phyloP scores from a whole-genome alignment of 306 rosid species.

The Acmispon strigosus region DNA sequence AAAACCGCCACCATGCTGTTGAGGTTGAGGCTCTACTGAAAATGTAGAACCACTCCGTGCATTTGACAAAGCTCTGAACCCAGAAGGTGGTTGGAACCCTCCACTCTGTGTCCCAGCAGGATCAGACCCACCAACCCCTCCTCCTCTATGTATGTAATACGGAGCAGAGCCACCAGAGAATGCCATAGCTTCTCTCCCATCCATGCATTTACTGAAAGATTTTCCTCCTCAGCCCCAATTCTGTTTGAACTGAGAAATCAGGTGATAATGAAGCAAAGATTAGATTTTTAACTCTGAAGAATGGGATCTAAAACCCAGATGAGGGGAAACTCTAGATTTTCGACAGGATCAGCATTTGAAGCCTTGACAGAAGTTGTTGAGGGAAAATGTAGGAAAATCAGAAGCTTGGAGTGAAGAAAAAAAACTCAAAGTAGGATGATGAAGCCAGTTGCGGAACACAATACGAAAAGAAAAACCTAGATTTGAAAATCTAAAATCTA shows the following conservation, averaged over 20 bases:
- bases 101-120: constrained; percentile 49
- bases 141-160: constrained; percentile 79
- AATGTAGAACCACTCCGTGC: constrained; percentile 54
- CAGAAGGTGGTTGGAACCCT: constrained; percentile 53
- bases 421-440: constrained; percentile 10
- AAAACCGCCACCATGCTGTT: constrained; percentile 34
- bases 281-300: constrained; percentile 16
- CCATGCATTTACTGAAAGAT: constrained; percentile 86
- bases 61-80: constrained; percentile 66
- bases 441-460: constrained; percentile 18
- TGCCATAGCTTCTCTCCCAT: constrained; percentile 95
- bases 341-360: constrained; percentile 11
- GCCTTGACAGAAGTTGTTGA: constrained; percentile 7
- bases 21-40: constrained; percentile 38
- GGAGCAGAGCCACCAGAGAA: constrained; percentile 80
- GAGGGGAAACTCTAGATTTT: too few relatives aligned
- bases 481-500: constrained; percentile 59
- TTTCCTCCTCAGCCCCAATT: constrained; percentile 7
- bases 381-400: constrained; percentile 42
- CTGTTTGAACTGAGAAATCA: background rate
- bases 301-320: constrained; percentile 9
- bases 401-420: constrained; percentile 18
- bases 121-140: constrained; percentile 56
- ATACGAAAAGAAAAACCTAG: constrained; percentile 65
- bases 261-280: constrained; percentile 2